These are phyloP conservation scores for Trichoderma guizhouense DNA, from an alignment of 2,329 filamentous ascomycete genomes.

Conservation along the genomic window DNA sequence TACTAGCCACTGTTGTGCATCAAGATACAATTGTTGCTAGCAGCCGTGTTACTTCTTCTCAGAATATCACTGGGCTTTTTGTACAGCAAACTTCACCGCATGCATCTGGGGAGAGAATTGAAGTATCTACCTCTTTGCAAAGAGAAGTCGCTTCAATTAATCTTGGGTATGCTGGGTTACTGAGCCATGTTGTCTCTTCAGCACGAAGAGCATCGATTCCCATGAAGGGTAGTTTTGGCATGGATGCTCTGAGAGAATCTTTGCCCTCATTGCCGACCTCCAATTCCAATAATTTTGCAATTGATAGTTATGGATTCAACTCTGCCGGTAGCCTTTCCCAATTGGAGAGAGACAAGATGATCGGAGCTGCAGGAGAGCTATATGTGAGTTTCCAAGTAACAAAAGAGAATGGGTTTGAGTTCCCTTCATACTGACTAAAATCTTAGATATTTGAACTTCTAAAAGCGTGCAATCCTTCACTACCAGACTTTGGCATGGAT, in stretches of 20 bases:
- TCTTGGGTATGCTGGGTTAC: neutral
- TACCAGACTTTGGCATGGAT: constrained; percentile 32
- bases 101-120: neutral
- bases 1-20: neutral
- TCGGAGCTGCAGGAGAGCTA: constrained; percentile 17
- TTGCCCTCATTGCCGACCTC: neutral
- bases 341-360: neutral
- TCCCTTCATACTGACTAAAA: neutral
- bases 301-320: neutral
- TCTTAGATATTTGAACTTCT: constrained; percentile 39
- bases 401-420: neutral
- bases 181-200: neutral
- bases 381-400: neutral
- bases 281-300: neutral
- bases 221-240: neutral
- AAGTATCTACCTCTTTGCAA: neutral
- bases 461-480: constrained; percentile 26
- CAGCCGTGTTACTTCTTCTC: neutral
- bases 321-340: neutral
- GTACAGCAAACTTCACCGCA: neutral
- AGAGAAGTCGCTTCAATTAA: neutral
- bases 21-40: neutral
- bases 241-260: neutral
- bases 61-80: neutral
- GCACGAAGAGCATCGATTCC: neutral